These are phyloP conservation scores for Sporopachydermia quercuum DNA, from an alignment of 805 yeast genomes.

Conservation along the genomic window DNA sequence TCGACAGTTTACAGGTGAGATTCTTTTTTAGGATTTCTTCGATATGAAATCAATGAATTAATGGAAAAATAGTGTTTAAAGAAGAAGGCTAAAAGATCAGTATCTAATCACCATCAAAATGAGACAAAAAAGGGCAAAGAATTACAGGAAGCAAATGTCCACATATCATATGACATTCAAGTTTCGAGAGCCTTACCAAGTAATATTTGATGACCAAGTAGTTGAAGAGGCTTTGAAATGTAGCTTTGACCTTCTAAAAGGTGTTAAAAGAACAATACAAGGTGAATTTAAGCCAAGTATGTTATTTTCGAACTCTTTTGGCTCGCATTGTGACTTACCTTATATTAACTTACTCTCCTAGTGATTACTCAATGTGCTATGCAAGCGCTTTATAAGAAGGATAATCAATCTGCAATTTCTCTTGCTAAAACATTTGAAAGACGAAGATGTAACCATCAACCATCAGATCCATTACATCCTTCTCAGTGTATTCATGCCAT, in stretches of 20 bases:
- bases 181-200: constrained; percentile 89
- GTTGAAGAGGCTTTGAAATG: constrained; percentile 50
- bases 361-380: constrained; percentile 94
- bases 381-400: constrained; percentile 62
- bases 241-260: constrained; percentile 69
- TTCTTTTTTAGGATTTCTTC: too few species aligned
- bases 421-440: constrained; percentile 77
- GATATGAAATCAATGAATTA: too few species aligned
- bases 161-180: constrained; percentile 75
- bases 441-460: constrained; percentile 80
- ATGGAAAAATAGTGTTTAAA: too few species aligned
- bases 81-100: neutral
- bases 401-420: constrained; percentile 62
- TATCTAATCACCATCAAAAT: too few species aligned
- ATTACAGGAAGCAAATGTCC: constrained; percentile 85
- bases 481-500: constrained; percentile 63
- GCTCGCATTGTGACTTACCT: neutral
- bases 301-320: constrained; percentile 5
- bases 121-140: constrained; percentile 95
- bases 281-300: constrained; percentile 59
- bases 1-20: too few species aligned
- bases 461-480: constrained; percentile 45
- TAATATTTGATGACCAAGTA: constrained; percentile 69
- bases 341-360: neutral
- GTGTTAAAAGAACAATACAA: constrained; percentile 68